Evolutionary conservation across 1,139 yeast species (phyloP).

Genomic region (Spencermartinsiella ligniputridi): DNA sequence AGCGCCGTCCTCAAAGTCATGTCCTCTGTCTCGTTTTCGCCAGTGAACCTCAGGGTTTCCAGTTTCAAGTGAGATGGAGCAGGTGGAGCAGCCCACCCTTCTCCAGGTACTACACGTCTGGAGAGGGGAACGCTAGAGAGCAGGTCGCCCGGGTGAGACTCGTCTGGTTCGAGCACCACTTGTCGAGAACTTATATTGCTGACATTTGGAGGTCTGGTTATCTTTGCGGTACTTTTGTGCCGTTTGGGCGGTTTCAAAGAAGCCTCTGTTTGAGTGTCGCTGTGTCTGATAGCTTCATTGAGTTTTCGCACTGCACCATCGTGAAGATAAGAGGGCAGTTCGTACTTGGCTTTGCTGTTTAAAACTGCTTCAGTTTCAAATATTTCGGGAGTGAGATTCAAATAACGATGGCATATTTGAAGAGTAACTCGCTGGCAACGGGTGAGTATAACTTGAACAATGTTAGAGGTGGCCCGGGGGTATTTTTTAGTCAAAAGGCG

Average conservation of each 20-base stretch:
- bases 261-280: constrained; percentile 5
- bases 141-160: constrained; percentile 77
- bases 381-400: constrained; percentile 80
- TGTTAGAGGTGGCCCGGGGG: constrained; percentile 89
- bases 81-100: constrained; percentile 4
- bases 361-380: constrained; percentile 69
- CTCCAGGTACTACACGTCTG: constrained; percentile 37
- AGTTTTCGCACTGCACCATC: constrained; percentile 54
- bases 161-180: constrained; percentile 58
- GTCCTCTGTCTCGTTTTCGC: constrained; percentile 76
- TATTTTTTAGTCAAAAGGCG: constrained; percentile 65
- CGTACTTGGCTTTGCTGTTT: constrained; percentile 47
- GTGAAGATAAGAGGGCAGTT: constrained; percentile 59
- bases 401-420: constrained; percentile 80
- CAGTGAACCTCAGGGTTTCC: constrained; percentile 39
- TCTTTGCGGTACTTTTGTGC: neutral
- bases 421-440: constrained; percentile 86
- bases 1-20: constrained; percentile 63
- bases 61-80: neutral
- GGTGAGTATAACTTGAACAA: constrained; percentile 86
- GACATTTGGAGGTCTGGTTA: neutral
- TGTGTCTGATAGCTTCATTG: constrained; percentile 19
- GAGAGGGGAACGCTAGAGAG: constrained; percentile 78
- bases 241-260: neutral
- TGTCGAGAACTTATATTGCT: constrained; percentile 38